Percentiles rank a stretch among this genome's conserved stretches.
Evolutionary conservation across 75 land plant genomes (phyloP).

Genomic region (Pseudotsuga menziesii): DNA sequence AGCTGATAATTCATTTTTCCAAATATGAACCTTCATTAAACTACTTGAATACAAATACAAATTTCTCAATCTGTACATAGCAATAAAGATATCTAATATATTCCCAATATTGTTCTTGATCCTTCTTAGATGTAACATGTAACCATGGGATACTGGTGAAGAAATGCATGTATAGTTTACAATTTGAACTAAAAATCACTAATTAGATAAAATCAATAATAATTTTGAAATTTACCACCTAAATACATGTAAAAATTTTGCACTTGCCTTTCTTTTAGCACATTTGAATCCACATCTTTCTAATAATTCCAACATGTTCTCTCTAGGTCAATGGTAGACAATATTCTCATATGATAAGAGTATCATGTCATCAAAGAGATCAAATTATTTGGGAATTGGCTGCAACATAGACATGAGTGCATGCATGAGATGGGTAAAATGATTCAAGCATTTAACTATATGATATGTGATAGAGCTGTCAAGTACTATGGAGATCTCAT

Average conservation of each 20-base stretch:
- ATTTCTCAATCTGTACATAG: slow-evolving; percentile 61
- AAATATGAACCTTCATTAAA: no score
- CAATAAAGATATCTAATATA: slow-evolving; percentile 48
- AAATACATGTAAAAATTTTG: slow-evolving; percentile 68
- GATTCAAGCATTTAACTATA: no score
- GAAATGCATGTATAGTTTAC: not conserved
- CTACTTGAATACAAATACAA: slow-evolving; percentile 20
- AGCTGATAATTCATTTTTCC: no score
- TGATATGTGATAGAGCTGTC: slow-evolving; percentile 23
- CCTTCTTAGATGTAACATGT: slow-evolving; percentile 85
- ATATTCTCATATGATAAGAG: slow-evolving; percentile 71
- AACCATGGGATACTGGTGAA: not conserved
- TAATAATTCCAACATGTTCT: slow-evolving; percentile 58
- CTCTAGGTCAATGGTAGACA: slow-evolving; percentile 76
- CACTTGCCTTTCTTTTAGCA: slow-evolving; percentile 68
- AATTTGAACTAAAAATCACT: not conserved
- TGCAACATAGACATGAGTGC: slow-evolving; percentile 71
- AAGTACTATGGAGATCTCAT: slow-evolving; percentile 84
- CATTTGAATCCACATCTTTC: slow-evolving; percentile 60
- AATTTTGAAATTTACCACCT: no score
- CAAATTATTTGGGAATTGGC: slow-evolving; percentile 79
- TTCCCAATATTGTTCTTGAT: slow-evolving; percentile 90
- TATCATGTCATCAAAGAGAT: slow-evolving; percentile 8
- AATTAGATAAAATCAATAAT: not conserved
- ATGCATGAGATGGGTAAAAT: no score